Evolutionary conservation across 116 monocot genomes (phyloP).

Genomic region (Dioscorea cayenensis): DNA sequence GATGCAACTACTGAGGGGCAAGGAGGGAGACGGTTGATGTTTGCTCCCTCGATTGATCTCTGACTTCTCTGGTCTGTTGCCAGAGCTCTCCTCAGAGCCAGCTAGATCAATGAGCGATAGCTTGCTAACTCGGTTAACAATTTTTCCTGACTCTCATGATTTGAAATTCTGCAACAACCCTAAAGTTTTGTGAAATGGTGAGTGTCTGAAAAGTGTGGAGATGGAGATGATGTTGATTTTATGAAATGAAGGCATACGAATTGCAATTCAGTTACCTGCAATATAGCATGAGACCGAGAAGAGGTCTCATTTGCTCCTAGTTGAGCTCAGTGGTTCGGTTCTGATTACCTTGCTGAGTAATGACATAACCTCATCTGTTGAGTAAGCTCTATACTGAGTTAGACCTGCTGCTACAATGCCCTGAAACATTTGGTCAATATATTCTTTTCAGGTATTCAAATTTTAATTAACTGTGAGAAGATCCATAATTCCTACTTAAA

Average conservation of each 20-base stretch:
- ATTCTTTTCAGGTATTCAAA: not conserved
- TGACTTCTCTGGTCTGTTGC: constrained; percentile 82
- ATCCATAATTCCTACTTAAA: too few species aligned
- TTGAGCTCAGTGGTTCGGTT: constrained; percentile 95
- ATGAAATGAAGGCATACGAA: not conserved
- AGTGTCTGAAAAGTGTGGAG: not conserved
- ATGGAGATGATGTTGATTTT: not conserved
- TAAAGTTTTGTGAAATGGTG: constrained; percentile 1
- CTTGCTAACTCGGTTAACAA: constrained; percentile 53
- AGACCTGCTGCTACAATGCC: constrained; percentile 85
- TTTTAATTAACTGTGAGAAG: too few species aligned
- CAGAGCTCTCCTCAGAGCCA: constrained; percentile 84
- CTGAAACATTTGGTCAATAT: constrained; percentile 35
- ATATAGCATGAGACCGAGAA: constrained; percentile 89
- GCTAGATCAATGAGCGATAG: constrained; percentile 95
- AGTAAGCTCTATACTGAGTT: constrained; percentile 83
- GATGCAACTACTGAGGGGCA: constrained; percentile 89
- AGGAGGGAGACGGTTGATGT: constrained; percentile 96
- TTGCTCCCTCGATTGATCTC: constrained; percentile 89
- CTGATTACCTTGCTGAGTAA: constrained; percentile 87
- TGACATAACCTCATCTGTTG: constrained; percentile 95
- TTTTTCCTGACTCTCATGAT: constrained; percentile 23
- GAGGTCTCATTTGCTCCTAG: constrained; percentile 90
- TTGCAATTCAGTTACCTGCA: constrained; percentile 43
- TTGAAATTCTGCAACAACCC: constrained; percentile 76